These are phyloP conservation scores for Saccharata proteae DNA, from an alignment of 2,329 filamentous ascomycete species.

Conservation along the genomic window DNA sequence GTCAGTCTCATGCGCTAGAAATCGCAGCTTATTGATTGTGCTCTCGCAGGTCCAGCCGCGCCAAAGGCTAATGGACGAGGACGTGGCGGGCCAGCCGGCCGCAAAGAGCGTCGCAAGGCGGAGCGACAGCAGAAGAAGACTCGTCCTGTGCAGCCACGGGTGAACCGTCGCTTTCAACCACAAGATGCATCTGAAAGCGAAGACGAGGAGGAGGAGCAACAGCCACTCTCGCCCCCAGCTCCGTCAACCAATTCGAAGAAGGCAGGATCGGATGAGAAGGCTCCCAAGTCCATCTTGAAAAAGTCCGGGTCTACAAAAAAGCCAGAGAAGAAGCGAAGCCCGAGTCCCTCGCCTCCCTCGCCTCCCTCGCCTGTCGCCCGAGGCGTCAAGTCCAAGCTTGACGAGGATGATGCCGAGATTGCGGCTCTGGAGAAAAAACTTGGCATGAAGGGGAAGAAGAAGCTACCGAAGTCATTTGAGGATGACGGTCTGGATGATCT, in stretches of 20 bases:
- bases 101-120: conserved; percentile 57
- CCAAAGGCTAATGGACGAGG: conserved; percentile 14
- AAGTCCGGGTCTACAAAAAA: conserved; percentile 12
- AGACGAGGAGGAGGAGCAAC: conserved; percentile 15
- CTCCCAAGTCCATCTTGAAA: conserved; percentile 18
- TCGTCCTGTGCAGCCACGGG: conserved; percentile 18
- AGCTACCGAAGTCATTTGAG: conserved; percentile 57
- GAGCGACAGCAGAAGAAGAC: conserved; percentile 51
- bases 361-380: conserved; percentile 20
- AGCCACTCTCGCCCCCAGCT: conserved; percentile 16
- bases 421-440: conserved; percentile 76
- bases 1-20: conserved; percentile 8
- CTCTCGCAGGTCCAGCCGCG: conserved; percentile 10
- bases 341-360: conserved; percentile 10
- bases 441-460: conserved; percentile 68
- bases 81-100: conserved; percentile 22
- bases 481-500: conserved; percentile 77
- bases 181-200: conserved; percentile 10
- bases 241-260: neutral
- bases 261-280: conserved; percentile 6
- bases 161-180: neutral
- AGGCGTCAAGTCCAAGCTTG: conserved; percentile 47
- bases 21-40: neutral
- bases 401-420: conserved; percentile 80
- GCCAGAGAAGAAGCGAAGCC: conserved; percentile 9